phyloP scores from a whole-genome alignment of 768 basidiomycete genomes.

The Tulasnella sp. region DNA sequence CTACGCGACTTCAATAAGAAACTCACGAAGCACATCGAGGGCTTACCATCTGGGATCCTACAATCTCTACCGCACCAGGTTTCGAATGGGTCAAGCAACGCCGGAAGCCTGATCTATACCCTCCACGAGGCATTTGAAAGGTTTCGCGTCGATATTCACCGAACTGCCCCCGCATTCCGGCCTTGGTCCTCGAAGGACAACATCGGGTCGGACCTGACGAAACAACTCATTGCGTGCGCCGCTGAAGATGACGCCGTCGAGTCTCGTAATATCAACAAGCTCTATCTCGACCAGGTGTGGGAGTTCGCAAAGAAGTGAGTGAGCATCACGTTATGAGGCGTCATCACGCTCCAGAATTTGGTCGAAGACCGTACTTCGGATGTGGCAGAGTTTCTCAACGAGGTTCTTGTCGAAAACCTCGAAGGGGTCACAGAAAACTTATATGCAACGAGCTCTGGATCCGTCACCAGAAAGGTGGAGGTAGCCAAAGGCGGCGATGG shows the following conservation, averaged over 20 bases:
- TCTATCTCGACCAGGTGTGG: constrained; percentile 21
- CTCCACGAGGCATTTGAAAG: constrained; percentile 1
- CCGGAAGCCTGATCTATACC: too few species aligned
- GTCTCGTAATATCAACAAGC: constrained; percentile 30
- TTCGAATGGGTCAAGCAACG: too few species aligned
- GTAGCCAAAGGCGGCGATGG: too few species aligned
- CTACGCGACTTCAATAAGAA: constrained; percentile 38
- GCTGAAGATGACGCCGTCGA: constrained; percentile 27
- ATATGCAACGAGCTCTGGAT: background rate
- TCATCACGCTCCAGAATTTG: constrained; percentile 60
- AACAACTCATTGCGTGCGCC: constrained; percentile 15
- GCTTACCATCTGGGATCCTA: constrained; percentile 22
- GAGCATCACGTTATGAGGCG: constrained; percentile 33
- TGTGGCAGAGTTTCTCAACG: constrained; percentile 29
- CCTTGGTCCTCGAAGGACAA: background rate
- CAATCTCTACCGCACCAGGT: background rate
- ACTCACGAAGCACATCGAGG: constrained; percentile 38
- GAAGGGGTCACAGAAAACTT: background rate
- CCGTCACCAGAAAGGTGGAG: background rate
- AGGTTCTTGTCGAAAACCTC: constrained; percentile 4
- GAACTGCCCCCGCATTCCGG: background rate
- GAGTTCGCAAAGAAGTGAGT: constrained; percentile 18
- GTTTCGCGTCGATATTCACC: background rate
- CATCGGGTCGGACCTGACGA: background rate
- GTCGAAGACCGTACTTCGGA: constrained; percentile 48